A percentile compares a stretch with the other conserved stretches of the same genome.
These are phyloP conservation scores for Rhexocercosporidium sp. DNA, from an alignment of 2,329 filamentous ascomycete species.

Conservation along the genomic window DNA sequence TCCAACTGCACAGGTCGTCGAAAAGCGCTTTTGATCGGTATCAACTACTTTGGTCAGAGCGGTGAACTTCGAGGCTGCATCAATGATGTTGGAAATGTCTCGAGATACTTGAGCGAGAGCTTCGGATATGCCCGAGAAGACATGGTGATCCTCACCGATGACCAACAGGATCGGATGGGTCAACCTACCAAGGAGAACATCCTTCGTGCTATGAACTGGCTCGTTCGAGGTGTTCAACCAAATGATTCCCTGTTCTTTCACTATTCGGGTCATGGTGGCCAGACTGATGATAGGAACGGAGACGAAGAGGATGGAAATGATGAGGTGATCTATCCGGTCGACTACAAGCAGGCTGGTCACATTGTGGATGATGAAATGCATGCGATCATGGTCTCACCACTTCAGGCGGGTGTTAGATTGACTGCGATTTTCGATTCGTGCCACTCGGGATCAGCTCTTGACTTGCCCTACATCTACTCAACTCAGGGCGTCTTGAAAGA, in stretches of 20 bases:
- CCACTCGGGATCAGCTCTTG: slow-evolving; percentile 67
- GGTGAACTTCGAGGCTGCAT: slow-evolving; percentile 92
- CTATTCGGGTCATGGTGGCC: slow-evolving; percentile 88
- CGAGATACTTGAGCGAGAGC: slow-evolving; percentile 83
- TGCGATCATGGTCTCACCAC: slow-evolving; percentile 72
- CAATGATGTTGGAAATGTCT: slow-evolving; percentile 98
- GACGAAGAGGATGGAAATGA: slow-evolving; percentile 83
- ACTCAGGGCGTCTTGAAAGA: slow-evolving; percentile 57
- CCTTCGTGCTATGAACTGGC: slow-evolving; percentile 95
- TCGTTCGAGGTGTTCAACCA: slow-evolving; percentile 88
- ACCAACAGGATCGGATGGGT: slow-evolving; percentile 96
- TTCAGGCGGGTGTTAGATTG: slow-evolving; percentile 80
- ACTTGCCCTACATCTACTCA: slow-evolving; percentile 67
- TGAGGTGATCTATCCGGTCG: slow-evolving; percentile 83
- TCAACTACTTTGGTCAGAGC: slow-evolving; percentile 94
- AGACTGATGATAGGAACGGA: slow-evolving; percentile 77
- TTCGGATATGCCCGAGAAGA: slow-evolving; percentile 94
- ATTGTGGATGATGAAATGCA: slow-evolving; percentile 86
- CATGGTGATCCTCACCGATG: slow-evolving; percentile 95
- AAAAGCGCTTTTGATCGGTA: slow-evolving; percentile 89
- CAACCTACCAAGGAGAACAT: slow-evolving; percentile 96
- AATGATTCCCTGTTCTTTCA: slow-evolving; percentile 98
- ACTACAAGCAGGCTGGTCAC: slow-evolving; percentile 76
- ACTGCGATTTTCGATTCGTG: slow-evolving; percentile 72
- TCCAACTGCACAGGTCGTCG: slow-evolving; percentile 86